These are phyloP conservation scores for Mycena rosella DNA, from an alignment of 768 basidiomycete genomes.

Conservation along the genomic window DNA sequence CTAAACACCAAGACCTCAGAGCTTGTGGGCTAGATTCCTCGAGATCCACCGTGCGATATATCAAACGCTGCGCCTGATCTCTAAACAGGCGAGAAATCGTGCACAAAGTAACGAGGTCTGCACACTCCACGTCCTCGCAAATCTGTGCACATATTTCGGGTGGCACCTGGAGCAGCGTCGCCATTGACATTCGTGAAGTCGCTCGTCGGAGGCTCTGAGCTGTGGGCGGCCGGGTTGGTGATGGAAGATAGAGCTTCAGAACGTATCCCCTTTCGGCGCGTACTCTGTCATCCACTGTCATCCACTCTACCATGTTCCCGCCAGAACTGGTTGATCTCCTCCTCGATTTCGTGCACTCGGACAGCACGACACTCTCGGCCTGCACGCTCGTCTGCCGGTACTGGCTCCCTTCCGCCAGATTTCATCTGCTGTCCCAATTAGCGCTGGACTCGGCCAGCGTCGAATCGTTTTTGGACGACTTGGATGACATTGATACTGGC, in stretches of 20 bases:
- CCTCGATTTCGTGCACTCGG: constrained; percentile 7
- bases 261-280: no score
- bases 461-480: constrained; percentile 1
- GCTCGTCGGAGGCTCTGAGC: no score
- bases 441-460: background rate
- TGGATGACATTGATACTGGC: background rate
- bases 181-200: no score
- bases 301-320: background rate
- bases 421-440: constrained; percentile 11
- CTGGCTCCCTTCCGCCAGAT: constrained; percentile 17
- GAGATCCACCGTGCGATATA: constrained; percentile 28
- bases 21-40: background rate
- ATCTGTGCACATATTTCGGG: constrained; percentile 27
- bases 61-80: constrained; percentile 22
- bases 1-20: constrained; percentile 23
- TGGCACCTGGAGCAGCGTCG: background rate
- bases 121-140: constrained; percentile 9
- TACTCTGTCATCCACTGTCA: background rate
- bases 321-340: background rate
- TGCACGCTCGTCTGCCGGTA: constrained; percentile 11
- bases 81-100: constrained; percentile 25
- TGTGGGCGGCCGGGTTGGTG: no score
- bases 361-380: background rate
- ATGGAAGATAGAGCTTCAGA: no score
- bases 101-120: constrained; percentile 26